Percentiles rank a stretch among this genome's conserved stretches.
Evolutionary conservation across 306 rosid genomes (phyloP).

Genomic region (Rubus idaeus): DNA sequence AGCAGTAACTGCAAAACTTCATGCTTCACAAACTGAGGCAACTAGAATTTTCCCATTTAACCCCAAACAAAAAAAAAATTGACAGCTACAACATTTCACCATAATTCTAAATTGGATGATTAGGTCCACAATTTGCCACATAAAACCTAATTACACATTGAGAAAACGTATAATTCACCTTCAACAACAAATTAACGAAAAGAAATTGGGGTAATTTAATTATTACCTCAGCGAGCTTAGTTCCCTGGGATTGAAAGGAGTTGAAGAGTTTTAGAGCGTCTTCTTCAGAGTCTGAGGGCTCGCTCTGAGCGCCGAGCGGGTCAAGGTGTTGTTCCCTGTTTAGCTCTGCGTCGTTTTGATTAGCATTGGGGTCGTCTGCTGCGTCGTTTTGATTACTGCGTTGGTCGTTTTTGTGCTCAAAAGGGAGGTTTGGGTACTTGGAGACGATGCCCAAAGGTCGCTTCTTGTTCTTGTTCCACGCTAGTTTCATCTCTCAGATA

Average conservation of each 20-base stretch:
- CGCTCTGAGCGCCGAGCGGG: not conserved
- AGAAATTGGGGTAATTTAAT: not conserved
- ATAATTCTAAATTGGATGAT: not conserved
- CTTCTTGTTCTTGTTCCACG: conserved; percentile 50
- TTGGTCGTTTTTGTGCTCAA: conserved; percentile 22
- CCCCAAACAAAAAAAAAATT: not conserved
- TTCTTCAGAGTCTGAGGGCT: conserved; percentile 18
- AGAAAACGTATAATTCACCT: not conserved
- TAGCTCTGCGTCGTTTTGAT: not conserved
- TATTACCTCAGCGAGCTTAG: conserved; percentile 47
- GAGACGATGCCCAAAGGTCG: conserved; percentile 29
- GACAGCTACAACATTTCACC: not conserved
- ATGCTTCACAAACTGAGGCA: not conserved
- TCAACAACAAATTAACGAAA: not conserved
- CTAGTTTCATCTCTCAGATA: conserved; percentile 34
- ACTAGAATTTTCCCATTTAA: not conserved
- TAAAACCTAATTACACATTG: not conserved
- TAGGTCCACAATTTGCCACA: not conserved
- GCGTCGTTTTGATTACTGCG: not conserved
- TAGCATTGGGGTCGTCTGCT: not conserved
- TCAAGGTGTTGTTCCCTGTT: not conserved
- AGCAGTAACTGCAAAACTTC: not conserved
- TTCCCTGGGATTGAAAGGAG: conserved; percentile 38
- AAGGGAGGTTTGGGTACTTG: conserved; percentile 36
- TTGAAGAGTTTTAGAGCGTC: conserved; percentile 23